phyloP scores from a whole-genome alignment of 1,284 basidiomycete genomes.

The Leccinum huronense region DNA sequence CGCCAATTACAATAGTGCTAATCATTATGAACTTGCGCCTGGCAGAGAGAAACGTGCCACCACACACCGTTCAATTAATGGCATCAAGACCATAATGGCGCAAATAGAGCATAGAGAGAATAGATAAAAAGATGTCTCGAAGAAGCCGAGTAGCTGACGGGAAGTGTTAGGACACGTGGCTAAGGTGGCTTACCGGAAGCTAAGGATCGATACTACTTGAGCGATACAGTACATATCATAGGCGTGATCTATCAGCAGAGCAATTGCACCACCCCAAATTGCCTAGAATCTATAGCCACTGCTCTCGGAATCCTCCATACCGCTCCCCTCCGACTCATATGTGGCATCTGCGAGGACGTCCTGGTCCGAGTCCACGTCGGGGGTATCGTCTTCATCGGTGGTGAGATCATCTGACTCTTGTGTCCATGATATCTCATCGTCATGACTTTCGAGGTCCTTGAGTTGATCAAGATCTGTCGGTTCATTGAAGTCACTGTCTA shows the following conservation, averaged over 20 bases:
- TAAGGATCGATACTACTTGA: too few relatives aligned
- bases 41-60: background rate
- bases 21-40: constrained; percentile 29
- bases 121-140: constrained; percentile 86
- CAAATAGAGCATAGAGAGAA: constrained; percentile 86
- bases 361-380: too few relatives aligned
- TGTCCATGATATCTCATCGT: background rate
- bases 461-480: background rate
- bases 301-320: too few relatives aligned
- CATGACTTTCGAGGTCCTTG: background rate
- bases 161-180: too few relatives aligned
- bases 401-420: background rate
- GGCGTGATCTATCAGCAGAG: too few relatives aligned
- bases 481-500: background rate
- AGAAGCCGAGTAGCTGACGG: constrained; percentile 52
- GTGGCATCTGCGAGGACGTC: too few relatives aligned
- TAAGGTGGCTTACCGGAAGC: constrained; percentile 31
- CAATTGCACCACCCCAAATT: too few relatives aligned
- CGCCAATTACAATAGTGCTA: constrained; percentile 68
- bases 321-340: too few relatives aligned
- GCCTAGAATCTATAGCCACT: too few relatives aligned
- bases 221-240: too few relatives aligned
- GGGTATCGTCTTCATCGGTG: too few relatives aligned
- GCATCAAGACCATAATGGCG: constrained; percentile 83
- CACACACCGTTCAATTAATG: constrained; percentile 82